phyloP scores from a whole-genome alignment of 2,329 filamentous ascomycete species.

The Sclerotiophoma versabilis region DNA sequence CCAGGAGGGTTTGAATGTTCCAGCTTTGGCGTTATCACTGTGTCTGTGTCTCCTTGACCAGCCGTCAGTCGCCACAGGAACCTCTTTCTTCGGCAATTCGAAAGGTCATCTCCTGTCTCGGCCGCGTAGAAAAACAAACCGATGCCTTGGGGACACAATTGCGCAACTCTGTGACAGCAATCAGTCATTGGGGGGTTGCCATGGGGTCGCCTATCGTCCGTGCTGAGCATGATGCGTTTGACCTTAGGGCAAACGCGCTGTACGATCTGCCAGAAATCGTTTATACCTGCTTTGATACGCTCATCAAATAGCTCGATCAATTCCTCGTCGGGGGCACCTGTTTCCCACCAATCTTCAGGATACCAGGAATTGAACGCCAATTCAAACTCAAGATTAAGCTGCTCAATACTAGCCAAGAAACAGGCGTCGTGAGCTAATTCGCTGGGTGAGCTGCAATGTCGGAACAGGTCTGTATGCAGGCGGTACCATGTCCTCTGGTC shows the following conservation, averaged over 20 bases:
- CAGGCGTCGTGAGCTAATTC: background rate
- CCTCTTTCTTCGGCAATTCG: background rate
- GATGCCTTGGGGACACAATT: conserved; percentile 1
- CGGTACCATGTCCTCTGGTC: conserved; percentile 6
- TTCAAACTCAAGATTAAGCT: background rate
- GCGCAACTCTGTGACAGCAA: background rate
- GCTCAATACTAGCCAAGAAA: background rate
- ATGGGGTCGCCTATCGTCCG: background rate
- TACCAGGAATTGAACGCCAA: background rate
- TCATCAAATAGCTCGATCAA: background rate
- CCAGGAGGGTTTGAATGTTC: background rate
- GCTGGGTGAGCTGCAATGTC: background rate
- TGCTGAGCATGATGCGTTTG: conserved; percentile 9
- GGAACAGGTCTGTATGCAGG: background rate
- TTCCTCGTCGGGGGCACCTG: too few species aligned
- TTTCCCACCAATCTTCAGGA: background rate
- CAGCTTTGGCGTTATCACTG: background rate
- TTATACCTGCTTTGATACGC: background rate
- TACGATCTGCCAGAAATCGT: conserved; percentile 3
- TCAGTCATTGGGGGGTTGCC: background rate
- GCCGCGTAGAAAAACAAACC: background rate
- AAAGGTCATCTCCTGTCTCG: background rate
- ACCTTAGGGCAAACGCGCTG: conserved; percentile 3
- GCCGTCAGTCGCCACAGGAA: background rate
- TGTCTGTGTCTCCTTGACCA: background rate